Evolutionary conservation across 169 alveolate genomes (phyloP), one percentile per base, ranked within the genome.

Genomic region (Theileria orientalis): DNA sequence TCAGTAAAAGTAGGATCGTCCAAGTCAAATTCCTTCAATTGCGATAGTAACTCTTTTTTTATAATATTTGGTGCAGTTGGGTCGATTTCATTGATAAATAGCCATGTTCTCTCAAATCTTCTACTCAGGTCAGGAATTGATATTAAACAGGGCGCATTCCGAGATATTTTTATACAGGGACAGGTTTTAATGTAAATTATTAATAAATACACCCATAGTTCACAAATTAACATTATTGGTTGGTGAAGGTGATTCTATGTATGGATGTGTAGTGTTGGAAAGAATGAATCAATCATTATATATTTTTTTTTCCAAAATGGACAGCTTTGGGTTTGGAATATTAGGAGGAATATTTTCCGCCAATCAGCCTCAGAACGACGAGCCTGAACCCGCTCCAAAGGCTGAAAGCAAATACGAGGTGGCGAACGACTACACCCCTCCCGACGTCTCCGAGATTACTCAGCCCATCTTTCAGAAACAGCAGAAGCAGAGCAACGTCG

Each of bases 281-380:
- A n/a, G n/a, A n/a, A n/a, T n/a, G n/a, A n/a, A n/a, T n/a, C 44
- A 62, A 19, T 62, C 59, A 8, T 35, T 19, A 8, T 30, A 37
- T 56, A 29, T 56, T 56, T 56, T 56, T n/a, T 56, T n/a, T 29
- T 56, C 21, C 0, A 33, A 71, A 64, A 82, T 82, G 89, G 85
- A 74, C 75, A 49, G 56, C 27, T 82, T 82, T 29, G 89, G 70
- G 7, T 82, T 82, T 47, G 89, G 89, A 42, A 77, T 74, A 54
- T 70, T 82, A 13, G 85, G 85, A 1, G 84, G 85, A 44, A 72
- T 82, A n/a, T 82, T 82, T 54, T 60, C 89, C 64, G 16, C 66
- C 42, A 47, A 59, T 47, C 49, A 57, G 25, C 27, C 51, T 14
- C 44, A 41, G 16, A 73, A 66, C 13, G 89, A 74, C 13, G 85